A percentile compares a stretch with the other conserved stretches of the same genome.
Conservation (phyloP, 768 basidiomycete species). For the Rhizopogon vesiculosus region DNA sequence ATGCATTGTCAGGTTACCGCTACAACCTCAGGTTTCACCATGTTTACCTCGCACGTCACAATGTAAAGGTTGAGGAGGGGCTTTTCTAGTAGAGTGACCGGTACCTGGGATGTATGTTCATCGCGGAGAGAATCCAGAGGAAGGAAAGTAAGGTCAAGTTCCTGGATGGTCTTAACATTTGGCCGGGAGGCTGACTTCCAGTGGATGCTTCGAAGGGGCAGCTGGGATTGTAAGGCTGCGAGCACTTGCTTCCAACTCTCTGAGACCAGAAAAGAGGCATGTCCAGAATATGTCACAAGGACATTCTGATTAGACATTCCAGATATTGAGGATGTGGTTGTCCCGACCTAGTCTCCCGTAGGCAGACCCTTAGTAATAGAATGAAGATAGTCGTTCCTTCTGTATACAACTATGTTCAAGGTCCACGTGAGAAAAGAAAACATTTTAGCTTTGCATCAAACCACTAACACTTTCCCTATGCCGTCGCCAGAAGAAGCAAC, state of each 20-base stretch:
- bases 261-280: conserved; percentile 60
- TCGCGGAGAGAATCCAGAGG: conserved; percentile 64
- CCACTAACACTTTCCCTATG: conserved; percentile 33
- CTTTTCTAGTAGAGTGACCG: conserved; percentile 74
- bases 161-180: conserved; percentile 81
- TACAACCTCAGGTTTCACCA: conserved; percentile 10
- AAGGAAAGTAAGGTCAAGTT: conserved; percentile 74
- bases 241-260: conserved; percentile 71
- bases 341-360: too few species aligned
- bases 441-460: not conserved
- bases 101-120: conserved; percentile 72
- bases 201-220: conserved; percentile 87
- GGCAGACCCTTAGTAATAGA: too few species aligned
- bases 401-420: too few species aligned
- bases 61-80: conserved; percentile 86
- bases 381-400: too few species aligned
- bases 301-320: conserved; percentile 44
- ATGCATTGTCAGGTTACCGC: conserved; percentile 7
- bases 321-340: not conserved
- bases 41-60: conserved; percentile 77
- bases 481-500: conserved; percentile 60
- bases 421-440: conserved; percentile 6
- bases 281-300: conserved; percentile 64
- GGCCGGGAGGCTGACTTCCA: conserved; percentile 80
- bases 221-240: conserved; percentile 57